Base-by-base conservation (phyloP, 2,329 filamentous ascomycete genomes). In the Pseudonectria foliicola region DNA sequence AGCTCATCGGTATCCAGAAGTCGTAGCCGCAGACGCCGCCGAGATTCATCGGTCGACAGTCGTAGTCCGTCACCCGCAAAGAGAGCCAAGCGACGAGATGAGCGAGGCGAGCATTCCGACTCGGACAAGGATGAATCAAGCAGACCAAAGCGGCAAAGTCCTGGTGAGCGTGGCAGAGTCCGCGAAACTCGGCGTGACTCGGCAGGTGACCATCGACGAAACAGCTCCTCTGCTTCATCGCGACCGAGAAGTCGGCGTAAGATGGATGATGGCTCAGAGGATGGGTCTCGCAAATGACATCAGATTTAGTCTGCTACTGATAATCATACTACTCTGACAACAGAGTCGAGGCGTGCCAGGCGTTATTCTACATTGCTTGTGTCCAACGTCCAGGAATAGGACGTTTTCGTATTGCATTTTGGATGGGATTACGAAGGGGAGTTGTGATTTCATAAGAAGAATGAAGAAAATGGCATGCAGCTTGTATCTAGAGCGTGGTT, bases 181-280 rank as follows among this genome's bases (percentile, higher is more conserved):
- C 27, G 35, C 15, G 25, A 34, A 29, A 43, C 23, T 35, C 48
- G 46, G 34, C 42, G 29, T 23, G 43, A 43, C 31, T 41, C 43
- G 33, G 39, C 40, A 12, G 33, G 33, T 21, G 43, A 35, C 30
- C 67, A 64, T 45, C 69, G 68, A 55, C 64, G 63, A 48, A 73
- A 66, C 54, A 63, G 63, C 45, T 74, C 73, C 44, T 71, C 71
- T 44, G 63, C 63, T 54, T 71, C 71, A 53, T 68, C 67, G 57
- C 60, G 61, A 53, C 64, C 67, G 57, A 65, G 63, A 55, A 56
- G 57, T 53, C 67, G 62, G 63, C 58, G 66, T 59, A 73, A 63
- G 60, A 68, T 66, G 56, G 71, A 69, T 77, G 74, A 79, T 75
- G 60, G 59, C 70, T 67, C 45, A 45, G 50, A 60, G 58, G 57